A percentile compares a stretch with the other conserved stretches of the same genome.
phyloP scores from a whole-genome alignment of 257 asterid genomes.

The Fraxinus cuspidata region DNA sequence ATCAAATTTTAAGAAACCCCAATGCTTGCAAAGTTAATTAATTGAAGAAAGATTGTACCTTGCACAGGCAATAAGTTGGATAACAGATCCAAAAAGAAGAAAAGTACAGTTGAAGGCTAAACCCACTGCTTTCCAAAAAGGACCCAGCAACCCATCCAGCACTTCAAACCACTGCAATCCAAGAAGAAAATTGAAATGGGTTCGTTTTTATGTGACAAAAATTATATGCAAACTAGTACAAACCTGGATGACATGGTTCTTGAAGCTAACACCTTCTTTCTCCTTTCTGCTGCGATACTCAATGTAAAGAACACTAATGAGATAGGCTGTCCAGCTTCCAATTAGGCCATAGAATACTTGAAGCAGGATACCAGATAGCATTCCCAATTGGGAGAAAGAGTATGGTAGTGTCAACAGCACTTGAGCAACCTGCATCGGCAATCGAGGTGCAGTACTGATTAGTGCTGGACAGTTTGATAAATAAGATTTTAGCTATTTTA shows the following conservation, averaged over 20 bases:
- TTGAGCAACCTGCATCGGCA: slow-evolving; percentile 74
- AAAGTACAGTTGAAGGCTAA: slow-evolving; percentile 97
- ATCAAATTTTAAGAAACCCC: not conserved
- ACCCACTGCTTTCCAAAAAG: slow-evolving; percentile 94
- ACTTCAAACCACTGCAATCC: slow-evolving; percentile 90
- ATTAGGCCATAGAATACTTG: slow-evolving; percentile 83
- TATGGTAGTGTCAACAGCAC: slow-evolving; percentile 89
- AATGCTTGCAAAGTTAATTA: not conserved
- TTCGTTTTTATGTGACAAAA: not conserved
- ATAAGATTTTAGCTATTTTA: not conserved
- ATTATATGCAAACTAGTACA: not conserved
- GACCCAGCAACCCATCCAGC: slow-evolving; percentile 89
- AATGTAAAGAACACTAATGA: slow-evolving; percentile 81
- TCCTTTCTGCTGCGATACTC: slow-evolving; percentile 90
- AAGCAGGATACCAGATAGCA: slow-evolving; percentile 74
- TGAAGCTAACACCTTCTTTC: slow-evolving; percentile 86
- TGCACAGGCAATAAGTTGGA: slow-evolving; percentile 95
- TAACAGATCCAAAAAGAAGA: slow-evolving; percentile 94
- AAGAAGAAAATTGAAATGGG: not conserved
- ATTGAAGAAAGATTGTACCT: slow-evolving; percentile 47
- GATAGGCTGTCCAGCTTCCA: slow-evolving; percentile 98
- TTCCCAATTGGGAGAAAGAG: slow-evolving; percentile 90
- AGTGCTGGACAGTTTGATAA: not conserved
- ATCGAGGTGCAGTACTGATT: not conserved
- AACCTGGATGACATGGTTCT: slow-evolving; percentile 97